phyloP scores from a whole-genome alignment of 2,329 filamentous ascomycete genomes.

The Penicillium freii region DNA sequence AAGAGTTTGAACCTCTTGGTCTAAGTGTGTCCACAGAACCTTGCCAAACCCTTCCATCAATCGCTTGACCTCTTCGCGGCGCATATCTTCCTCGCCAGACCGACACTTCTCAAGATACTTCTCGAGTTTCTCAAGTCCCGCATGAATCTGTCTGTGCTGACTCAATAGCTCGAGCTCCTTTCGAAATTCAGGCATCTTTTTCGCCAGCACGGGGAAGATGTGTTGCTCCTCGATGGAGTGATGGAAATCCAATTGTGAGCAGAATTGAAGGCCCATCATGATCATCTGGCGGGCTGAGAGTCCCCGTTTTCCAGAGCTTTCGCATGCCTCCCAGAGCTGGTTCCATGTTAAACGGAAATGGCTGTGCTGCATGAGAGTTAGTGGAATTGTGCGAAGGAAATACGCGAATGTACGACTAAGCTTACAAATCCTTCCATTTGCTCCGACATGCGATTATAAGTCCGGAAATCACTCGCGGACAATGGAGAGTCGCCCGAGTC shows the following conservation, averaged over 20 bases:
- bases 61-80: conserved; percentile 59
- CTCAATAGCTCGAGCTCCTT: conserved; percentile 63
- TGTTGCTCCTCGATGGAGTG: conserved; percentile 80
- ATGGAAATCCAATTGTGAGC: conserved; percentile 68
- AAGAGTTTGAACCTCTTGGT: conserved; percentile 76
- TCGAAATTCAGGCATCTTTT: conserved; percentile 75
- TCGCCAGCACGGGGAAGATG: conserved; percentile 75
- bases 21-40: conserved; percentile 78
- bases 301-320: conserved; percentile 53
- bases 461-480: conserved; percentile 63
- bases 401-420: conserved; percentile 8
- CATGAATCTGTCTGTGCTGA: conserved; percentile 78
- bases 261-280: conserved; percentile 65
- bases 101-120: conserved; percentile 64
- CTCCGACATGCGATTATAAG: conserved; percentile 71
- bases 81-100: conserved; percentile 60
- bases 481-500: conserved; percentile 47
- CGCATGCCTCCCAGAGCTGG: conserved; percentile 65
- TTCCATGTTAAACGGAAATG: conserved; percentile 76
- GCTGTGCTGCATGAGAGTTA: conserved; percentile 58
- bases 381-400: not conserved
- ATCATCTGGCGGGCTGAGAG: conserved; percentile 71
- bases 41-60: conserved; percentile 76
- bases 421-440: conserved; percentile 71
- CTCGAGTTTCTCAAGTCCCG: conserved; percentile 66